Conservation (phyloP, 2,329 filamentous ascomycete genomes). For the Fonsecaea monophora region DNA sequence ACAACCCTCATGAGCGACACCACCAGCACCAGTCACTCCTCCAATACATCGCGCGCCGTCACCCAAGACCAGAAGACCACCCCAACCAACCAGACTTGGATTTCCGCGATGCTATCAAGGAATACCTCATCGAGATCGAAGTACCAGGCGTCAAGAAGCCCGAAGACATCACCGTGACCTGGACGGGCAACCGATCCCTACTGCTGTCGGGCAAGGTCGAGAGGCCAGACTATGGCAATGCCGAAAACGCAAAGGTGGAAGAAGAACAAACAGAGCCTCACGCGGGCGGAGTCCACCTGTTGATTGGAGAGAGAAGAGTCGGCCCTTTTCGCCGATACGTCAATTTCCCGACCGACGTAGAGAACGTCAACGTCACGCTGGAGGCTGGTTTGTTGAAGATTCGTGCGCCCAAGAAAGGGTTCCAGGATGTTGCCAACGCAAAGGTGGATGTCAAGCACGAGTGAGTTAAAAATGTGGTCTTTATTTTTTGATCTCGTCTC, state of each 20-base stretch:
- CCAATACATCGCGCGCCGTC: constrained; percentile 29
- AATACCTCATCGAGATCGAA: constrained; percentile 36
- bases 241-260: constrained; percentile 31
- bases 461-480: constrained; percentile 27
- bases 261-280: constrained; percentile 31
- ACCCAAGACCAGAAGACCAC: constrained; percentile 33
- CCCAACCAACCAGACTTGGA: constrained; percentile 38
- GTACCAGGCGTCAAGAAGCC: constrained; percentile 36
- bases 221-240: constrained; percentile 31
- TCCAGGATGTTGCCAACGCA: constrained; percentile 21
- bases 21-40: constrained; percentile 33
- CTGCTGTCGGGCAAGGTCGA: constrained; percentile 26
- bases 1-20: constrained; percentile 32
- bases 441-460: constrained; percentile 37
- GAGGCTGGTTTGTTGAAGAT: constrained; percentile 37
- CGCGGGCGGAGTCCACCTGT: constrained; percentile 25
- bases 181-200: constrained; percentile 32
- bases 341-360: constrained; percentile 37
- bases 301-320: constrained; percentile 34
- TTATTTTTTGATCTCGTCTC: neutral
- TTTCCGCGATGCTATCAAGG: constrained; percentile 33
- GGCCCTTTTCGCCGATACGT: constrained; percentile 36
- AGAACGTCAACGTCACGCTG: constrained; percentile 35
- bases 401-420: constrained; percentile 36
- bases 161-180: constrained; percentile 33